Evolutionary conservation across 305 asterid species (phyloP).

Genomic region (Fraxinus platypoda): DNA sequence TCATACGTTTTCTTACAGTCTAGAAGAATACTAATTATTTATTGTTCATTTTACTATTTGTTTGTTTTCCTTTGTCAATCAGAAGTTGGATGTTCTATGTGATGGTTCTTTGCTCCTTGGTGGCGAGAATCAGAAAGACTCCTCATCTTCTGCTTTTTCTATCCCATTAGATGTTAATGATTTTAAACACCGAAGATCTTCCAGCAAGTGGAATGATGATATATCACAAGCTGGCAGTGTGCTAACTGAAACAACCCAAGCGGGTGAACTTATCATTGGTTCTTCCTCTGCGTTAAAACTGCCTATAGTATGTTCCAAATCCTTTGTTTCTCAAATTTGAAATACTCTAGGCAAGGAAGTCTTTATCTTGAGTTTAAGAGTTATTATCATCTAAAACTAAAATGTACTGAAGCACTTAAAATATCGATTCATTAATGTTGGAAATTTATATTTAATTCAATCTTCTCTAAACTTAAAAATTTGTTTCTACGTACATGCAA

Average conservation of each 20-base stretch:
- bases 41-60: slow-evolving; percentile 35
- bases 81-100: slow-evolving; percentile 68
- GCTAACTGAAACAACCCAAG: slow-evolving; percentile 76
- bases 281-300: slow-evolving; percentile 68
- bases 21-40: slow-evolving; percentile 25
- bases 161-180: slow-evolving; percentile 47
- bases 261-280: slow-evolving; percentile 79
- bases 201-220: slow-evolving; percentile 89
- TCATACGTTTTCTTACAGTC: slow-evolving; percentile 15
- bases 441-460: neutral
- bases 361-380: slow-evolving; percentile 13
- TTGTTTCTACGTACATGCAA: neutral
- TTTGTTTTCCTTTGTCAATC: slow-evolving; percentile 36
- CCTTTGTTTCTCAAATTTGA: slow-evolving; percentile 27
- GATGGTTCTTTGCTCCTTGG: slow-evolving; percentile 60
- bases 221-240: slow-evolving; percentile 81
- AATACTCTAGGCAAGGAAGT: slow-evolving; percentile 6
- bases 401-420: slow-evolving; percentile 12
- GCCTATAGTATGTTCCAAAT: slow-evolving; percentile 59
- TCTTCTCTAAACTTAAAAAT: neutral
- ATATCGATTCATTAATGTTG: neutral
- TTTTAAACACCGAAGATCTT: slow-evolving; percentile 67
- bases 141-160: slow-evolving; percentile 51
- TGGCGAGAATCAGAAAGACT: slow-evolving; percentile 61
- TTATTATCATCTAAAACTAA: slow-evolving; percentile 2